Conservation (phyloP, 192 early-diverging fungal genomes). For the Chytriomyces confervae region DNA sequence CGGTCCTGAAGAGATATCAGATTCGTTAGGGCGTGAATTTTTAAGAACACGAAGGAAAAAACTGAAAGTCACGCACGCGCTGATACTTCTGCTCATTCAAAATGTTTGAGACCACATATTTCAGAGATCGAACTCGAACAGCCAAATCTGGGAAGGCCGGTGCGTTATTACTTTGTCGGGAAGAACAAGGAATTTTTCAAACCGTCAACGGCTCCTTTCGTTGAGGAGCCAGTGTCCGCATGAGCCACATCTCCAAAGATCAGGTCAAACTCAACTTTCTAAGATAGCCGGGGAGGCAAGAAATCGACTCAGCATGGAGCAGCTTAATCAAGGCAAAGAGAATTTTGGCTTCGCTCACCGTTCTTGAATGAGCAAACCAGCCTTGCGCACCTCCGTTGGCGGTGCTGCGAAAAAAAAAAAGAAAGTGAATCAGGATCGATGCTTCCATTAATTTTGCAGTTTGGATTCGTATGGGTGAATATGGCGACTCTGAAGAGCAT, state of each 20-base stretch:
- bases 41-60: background rate
- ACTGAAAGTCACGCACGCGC: conserved; percentile 61
- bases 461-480: too few species aligned
- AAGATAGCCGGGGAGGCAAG: background rate
- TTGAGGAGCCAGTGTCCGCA: conserved; percentile 48
- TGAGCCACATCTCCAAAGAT: conserved; percentile 70
- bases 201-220: conserved; percentile 16
- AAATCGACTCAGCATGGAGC: background rate
- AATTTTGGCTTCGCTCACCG: conserved; percentile 50
- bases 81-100: conserved; percentile 89
- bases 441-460: too few species aligned
- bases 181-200: background rate
- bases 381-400: conserved; percentile 36
- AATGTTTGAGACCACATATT: conserved; percentile 79
- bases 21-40: conserved; percentile 4
- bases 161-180: background rate
- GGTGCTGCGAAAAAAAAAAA: conserved; percentile 31
- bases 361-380: conserved; percentile 67
- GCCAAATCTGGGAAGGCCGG: conserved; percentile 61
- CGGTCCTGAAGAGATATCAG: conserved; percentile 64
- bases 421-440: background rate
- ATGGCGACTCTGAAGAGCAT: too few species aligned
- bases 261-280: conserved; percentile 67
- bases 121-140: conserved; percentile 79
- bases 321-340: background rate